Evolutionary conservation across 495 filamentous ascomycete species (phyloP).

Genomic region (Aspergillus olivimuriae): DNA sequence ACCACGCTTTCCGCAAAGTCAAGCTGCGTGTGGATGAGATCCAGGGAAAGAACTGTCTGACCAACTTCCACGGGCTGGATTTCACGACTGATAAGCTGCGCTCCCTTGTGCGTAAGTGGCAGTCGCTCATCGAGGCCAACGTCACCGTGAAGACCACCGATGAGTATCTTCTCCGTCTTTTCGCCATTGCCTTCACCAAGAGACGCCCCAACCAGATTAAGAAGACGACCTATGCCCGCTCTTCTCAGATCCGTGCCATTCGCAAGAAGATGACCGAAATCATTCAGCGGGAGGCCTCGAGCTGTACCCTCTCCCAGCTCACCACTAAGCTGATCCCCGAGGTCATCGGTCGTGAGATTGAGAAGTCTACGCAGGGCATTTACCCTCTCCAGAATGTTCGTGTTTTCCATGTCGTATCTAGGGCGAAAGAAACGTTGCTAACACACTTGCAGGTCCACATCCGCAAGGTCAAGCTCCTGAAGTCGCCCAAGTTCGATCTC

Average conservation of each 20-base stretch:
- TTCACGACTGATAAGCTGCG: constrained; percentile 99
- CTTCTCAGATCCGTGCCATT: constrained; percentile 93
- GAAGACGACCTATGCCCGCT: constrained; percentile 97
- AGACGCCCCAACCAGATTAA: constrained; percentile 97
- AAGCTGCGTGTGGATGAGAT: constrained; percentile 98
- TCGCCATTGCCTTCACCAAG: constrained; percentile 99
- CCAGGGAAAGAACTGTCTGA: constrained; percentile 99
- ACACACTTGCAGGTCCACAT: constrained; percentile 77
- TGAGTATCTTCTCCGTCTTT: constrained; percentile 96
- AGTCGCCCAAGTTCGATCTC: constrained; percentile 97
- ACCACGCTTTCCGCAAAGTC: constrained; percentile 98
- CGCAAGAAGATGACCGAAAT: constrained; percentile 99
- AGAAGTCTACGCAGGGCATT: constrained; percentile 98
- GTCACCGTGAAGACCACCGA: constrained; percentile 99
- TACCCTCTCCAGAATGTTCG: constrained; percentile 98
- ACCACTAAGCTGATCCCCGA: constrained; percentile 97
- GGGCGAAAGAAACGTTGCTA: constrained; percentile 15
- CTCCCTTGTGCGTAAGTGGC: constrained; percentile 98
- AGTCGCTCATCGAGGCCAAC: constrained; percentile 98
- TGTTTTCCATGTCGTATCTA: constrained; percentile 7
- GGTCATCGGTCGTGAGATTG: constrained; percentile 98
- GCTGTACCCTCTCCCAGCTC: constrained; percentile 88
- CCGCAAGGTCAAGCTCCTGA: constrained; percentile 98
- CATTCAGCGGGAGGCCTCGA: constrained; percentile 89
- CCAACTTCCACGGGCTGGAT: constrained; percentile 99